phyloP scores from a whole-genome alignment of 805 yeast genomes.

The Starmerella vitae region DNA sequence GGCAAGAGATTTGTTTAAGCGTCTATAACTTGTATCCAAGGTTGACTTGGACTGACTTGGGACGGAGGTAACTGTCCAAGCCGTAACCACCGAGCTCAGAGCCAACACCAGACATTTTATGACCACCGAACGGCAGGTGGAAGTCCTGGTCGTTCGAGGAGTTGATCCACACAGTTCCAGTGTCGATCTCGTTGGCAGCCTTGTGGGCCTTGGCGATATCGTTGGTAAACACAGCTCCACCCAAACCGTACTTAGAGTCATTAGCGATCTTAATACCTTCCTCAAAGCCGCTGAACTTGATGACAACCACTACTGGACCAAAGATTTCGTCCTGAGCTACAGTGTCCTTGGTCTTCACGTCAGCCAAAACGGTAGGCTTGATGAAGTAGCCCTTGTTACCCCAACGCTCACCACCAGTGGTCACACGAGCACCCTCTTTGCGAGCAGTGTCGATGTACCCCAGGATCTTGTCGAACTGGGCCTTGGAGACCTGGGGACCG shows the following conservation, averaged over 20 bases:
- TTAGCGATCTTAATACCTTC: slow-evolving; percentile 71
- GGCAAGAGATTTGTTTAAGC: no score
- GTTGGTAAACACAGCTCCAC: slow-evolving; percentile 73
- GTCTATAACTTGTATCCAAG: slow-evolving; percentile 19
- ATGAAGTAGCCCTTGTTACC: slow-evolving; percentile 42
- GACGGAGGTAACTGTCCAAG: slow-evolving; percentile 69
- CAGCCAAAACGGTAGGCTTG: slow-evolving; percentile 72
- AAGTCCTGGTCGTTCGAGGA: slow-evolving; percentile 79
- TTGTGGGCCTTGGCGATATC: slow-evolving; percentile 62
- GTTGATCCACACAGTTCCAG: slow-evolving; percentile 90
- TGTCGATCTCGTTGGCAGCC: slow-evolving; percentile 58
- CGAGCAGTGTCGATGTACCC: slow-evolving; percentile 63
- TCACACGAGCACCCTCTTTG: slow-evolving; percentile 56
- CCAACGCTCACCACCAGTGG: slow-evolving; percentile 70
- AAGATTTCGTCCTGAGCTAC: slow-evolving; percentile 84
- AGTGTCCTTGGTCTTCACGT: slow-evolving; percentile 57
- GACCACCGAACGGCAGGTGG: slow-evolving; percentile 87
- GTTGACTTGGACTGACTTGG: slow-evolving; percentile 54
- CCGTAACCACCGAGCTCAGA: slow-evolving; percentile 88
- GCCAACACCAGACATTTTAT: slow-evolving; percentile 82
- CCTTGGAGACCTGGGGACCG: slow-evolving; percentile 83
- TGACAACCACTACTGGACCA: slow-evolving; percentile 81
- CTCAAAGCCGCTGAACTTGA: slow-evolving; percentile 69
- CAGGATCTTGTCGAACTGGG: slow-evolving; percentile 67
- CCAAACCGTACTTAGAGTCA: slow-evolving; percentile 60